These are phyloP conservation scores for Macrotyloma uniflorum DNA, from an alignment of 306 rosid species.

Conservation along the genomic window DNA sequence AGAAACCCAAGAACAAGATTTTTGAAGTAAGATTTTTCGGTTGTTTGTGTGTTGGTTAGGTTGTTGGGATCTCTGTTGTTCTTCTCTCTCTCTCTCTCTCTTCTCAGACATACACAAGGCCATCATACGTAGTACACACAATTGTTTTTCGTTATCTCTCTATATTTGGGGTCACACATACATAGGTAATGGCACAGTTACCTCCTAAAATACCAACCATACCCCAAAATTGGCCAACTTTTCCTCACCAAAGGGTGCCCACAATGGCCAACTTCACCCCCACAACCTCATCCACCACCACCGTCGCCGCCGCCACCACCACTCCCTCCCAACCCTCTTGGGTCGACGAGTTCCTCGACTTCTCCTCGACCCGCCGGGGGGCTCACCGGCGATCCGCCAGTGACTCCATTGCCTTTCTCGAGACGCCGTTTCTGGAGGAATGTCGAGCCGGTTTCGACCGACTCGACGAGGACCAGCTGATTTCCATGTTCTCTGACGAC, in stretches of 20 bases:
- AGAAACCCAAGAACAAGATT: conserved; percentile 46
- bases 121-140: conserved; percentile 29
- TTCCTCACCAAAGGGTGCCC: conserved; percentile 52
- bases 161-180: conserved; percentile 37
- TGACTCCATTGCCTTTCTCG: conserved; percentile 81
- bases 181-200: conserved; percentile 77
- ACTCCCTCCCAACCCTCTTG: conserved; percentile 46
- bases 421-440: conserved; percentile 65
- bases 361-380: conserved; percentile 71
- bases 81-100: conserved; percentile 9
- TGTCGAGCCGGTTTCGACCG: conserved; percentile 60
- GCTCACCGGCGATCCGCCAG: conserved; percentile 79
- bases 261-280: conserved; percentile 44
- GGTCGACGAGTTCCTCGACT: conserved; percentile 91
- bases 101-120: conserved; percentile 28
- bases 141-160: conserved; percentile 26
- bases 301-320: background rate
- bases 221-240: conserved; percentile 75
- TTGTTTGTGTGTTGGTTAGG: conserved; percentile 47
- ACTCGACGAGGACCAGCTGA: conserved; percentile 81
- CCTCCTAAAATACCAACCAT: conserved; percentile 92
- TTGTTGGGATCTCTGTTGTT: conserved; percentile 41
- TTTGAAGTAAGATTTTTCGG: conserved; percentile 43
- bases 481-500: conserved; percentile 87
- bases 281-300: background rate